phyloP scores from a whole-genome alignment of 148 eudicot species.

The Vaccinium macrocarpon region DNA sequence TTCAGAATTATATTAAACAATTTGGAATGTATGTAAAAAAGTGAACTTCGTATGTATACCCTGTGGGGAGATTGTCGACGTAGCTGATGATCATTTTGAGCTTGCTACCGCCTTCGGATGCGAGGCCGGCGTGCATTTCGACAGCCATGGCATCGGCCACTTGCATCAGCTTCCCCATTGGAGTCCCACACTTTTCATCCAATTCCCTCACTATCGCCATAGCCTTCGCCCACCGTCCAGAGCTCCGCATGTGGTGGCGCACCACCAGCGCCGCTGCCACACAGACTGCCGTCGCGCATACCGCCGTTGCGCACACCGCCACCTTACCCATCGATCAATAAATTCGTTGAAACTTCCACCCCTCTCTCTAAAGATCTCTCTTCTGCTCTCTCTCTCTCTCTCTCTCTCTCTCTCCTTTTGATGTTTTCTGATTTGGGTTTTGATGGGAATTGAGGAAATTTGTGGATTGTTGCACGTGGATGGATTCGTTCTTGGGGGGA shows the following conservation, averaged over 20 bases:
- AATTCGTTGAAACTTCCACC: background rate
- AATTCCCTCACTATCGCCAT: slow-evolving; percentile 53
- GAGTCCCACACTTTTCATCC: slow-evolving; percentile 56
- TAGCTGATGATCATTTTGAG: slow-evolving; percentile 58
- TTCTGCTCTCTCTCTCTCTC: background rate
- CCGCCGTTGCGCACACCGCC: slow-evolving; percentile 57
- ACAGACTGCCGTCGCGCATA: slow-evolving; percentile 47
- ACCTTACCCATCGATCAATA: slow-evolving; percentile 51
- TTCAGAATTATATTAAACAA: too few species aligned
- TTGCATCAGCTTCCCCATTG: slow-evolving; percentile 33
- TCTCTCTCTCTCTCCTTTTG: background rate
- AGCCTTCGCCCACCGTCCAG: slow-evolving; percentile 49
- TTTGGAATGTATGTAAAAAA: too few species aligned
- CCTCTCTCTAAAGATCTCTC: background rate
- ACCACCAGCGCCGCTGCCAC: slow-evolving; percentile 61
- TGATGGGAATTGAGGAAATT: background rate
- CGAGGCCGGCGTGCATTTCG: slow-evolving; percentile 53
- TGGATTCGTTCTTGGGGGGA: background rate
- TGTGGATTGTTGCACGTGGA: background rate
- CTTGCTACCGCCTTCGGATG: slow-evolving; percentile 36
- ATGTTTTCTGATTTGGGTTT: background rate
- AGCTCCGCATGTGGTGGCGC: slow-evolving; percentile 42
- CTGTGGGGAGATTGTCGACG: slow-evolving; percentile 57
- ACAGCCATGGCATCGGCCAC: slow-evolving; percentile 48
- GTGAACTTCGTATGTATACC: slow-evolving; percentile 19